phyloP scores from a whole-genome alignment of 495 filamentous ascomycete species.

The Cairneyella variabilis region DNA sequence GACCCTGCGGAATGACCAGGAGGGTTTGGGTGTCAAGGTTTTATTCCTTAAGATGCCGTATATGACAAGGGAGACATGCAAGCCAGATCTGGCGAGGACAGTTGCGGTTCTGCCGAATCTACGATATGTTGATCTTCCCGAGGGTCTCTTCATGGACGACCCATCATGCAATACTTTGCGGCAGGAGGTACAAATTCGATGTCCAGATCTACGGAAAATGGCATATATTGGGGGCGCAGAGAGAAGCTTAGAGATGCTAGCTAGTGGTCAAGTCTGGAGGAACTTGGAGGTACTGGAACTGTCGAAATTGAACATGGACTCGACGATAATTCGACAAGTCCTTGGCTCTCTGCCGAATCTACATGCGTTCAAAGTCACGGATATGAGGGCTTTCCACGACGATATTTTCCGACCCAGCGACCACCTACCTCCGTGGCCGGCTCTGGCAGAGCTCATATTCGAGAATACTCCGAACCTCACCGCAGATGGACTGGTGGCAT shows the following conservation, averaged over 20 bases:
- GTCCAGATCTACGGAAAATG: constrained; percentile 84
- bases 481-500: constrained; percentile 58
- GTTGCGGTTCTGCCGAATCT: constrained; percentile 83
- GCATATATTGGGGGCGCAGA: constrained; percentile 75
- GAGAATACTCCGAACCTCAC: constrained; percentile 66
- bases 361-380: constrained; percentile 65
- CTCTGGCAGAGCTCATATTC: constrained; percentile 64
- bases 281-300: constrained; percentile 80
- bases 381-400: constrained; percentile 69
- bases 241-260: constrained; percentile 66
- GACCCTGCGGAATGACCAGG: constrained; percentile 69
- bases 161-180: constrained; percentile 66
- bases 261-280: constrained; percentile 63
- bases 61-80: constrained; percentile 88
- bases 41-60: constrained; percentile 87
- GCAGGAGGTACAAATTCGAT: constrained; percentile 78
- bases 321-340: constrained; percentile 62
- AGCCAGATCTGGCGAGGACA: constrained; percentile 77
- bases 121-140: constrained; percentile 86
- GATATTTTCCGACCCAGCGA: constrained; percentile 60
- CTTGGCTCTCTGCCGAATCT: constrained; percentile 63
- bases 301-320: constrained; percentile 66
- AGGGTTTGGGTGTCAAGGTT: constrained; percentile 59
- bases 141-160: constrained; percentile 81
- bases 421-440: constrained; percentile 62